Evolutionary conservation across 2,329 filamentous ascomycete species (phyloP).

Genomic region (Elsinoe necatrix): DNA sequence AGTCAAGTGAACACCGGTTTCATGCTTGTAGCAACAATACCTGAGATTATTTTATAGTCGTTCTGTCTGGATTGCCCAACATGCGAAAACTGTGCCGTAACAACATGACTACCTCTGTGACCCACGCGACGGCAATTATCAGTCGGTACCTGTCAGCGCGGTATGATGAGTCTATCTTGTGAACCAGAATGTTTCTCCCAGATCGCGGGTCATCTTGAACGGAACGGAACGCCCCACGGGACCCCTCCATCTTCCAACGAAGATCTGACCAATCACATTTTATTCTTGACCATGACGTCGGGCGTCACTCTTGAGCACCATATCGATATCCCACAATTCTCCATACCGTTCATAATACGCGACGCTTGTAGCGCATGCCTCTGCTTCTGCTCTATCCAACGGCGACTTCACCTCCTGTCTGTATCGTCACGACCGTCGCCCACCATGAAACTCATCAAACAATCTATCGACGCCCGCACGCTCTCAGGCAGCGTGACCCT

Average conservation of each 20-base stretch:
- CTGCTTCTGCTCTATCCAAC: too few species aligned
- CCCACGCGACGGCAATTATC: too few species aligned
- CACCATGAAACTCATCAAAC: conserved; percentile 58
- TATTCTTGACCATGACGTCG: not conserved
- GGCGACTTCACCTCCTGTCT: too few species aligned
- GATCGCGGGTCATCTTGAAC: not conserved
- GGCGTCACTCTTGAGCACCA: not conserved
- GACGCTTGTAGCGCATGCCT: not conserved
- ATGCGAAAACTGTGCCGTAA: not conserved
- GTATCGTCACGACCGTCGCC: too few species aligned
- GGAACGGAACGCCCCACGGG: not conserved
- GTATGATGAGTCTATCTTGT: not conserved
- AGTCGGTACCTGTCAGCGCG: not conserved
- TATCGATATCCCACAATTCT: not conserved
- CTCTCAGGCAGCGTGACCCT: conserved; percentile 59
- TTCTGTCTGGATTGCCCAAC: not conserved
- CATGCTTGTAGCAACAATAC: conserved; percentile 12
- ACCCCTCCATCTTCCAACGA: not conserved
- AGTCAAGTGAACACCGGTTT: conserved; percentile 15
- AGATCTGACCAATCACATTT: not conserved
- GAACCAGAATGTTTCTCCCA: not conserved
- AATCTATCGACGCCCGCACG: conserved; percentile 54
- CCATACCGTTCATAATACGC: not conserved
- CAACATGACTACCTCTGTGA: not conserved
- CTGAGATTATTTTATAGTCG: conserved; percentile 10